These are phyloP conservation scores for Stereocaulon alpinum DNA, from an alignment of 495 filamentous ascomycete genomes.

Conservation along the genomic window DNA sequence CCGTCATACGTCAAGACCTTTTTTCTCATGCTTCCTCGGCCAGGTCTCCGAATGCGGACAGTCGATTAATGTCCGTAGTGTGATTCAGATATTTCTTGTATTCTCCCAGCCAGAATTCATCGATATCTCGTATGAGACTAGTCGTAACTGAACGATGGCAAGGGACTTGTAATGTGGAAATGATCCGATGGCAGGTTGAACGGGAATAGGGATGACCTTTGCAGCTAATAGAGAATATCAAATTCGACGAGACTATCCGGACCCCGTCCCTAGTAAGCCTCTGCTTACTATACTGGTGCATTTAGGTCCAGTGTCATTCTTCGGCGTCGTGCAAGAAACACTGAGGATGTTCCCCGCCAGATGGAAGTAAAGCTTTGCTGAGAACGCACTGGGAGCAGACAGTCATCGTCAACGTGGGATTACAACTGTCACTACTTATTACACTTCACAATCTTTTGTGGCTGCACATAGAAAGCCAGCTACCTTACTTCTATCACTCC, in stretches of 20 bases:
- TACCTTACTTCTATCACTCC: no score
- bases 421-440: no score
- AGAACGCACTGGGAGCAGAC: neutral
- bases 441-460: no score
- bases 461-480: no score
- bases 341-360: neutral
- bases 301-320: neutral
- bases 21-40: slow-evolving; percentile 2
- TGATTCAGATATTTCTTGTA: neutral
- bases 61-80: neutral
- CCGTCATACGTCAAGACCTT: neutral
- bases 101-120: neutral
- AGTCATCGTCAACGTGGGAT: neutral
- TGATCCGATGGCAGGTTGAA: neutral
- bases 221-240: neutral
- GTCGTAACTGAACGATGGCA: neutral
- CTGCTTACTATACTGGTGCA: neutral
- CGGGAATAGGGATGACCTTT: neutral
- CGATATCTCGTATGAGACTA: neutral
- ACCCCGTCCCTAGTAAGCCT: no score
- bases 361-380: neutral
- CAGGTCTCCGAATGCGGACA: neutral
- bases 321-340: neutral
- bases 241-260: no score
- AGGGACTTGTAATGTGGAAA: neutral